These are phyloP conservation scores for Nitzschia inconspicua DNA, from an alignment of 108 stramenopile genomes.

Conservation along the genomic window DNA sequence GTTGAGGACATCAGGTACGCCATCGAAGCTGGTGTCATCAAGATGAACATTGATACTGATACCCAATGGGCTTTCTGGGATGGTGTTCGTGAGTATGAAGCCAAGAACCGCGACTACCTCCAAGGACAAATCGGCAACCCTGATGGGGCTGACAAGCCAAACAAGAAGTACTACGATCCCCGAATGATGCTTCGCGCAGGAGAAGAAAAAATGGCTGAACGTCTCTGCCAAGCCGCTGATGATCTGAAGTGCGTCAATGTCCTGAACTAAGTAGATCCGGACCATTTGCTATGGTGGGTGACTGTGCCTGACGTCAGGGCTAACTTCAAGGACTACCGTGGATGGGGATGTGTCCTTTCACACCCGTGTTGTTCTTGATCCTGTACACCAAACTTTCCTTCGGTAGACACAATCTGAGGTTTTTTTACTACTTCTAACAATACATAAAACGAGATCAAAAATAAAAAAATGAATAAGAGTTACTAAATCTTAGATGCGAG, in stretches of 20 bases:
- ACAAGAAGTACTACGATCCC: constrained; percentile 99
- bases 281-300: too few relatives aligned
- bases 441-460: too few relatives aligned
- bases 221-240: constrained; percentile 85
- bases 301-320: too few relatives aligned
- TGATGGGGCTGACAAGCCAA: constrained; percentile 93
- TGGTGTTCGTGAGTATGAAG: constrained; percentile 85
- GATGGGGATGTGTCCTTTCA: too few relatives aligned
- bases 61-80: constrained; percentile 97
- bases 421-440: too few relatives aligned
- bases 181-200: constrained; percentile 80
- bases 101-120: constrained; percentile 91
- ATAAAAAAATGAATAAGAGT: too few relatives aligned
- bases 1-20: constrained; percentile 90
- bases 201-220: constrained; percentile 91
- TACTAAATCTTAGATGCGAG: too few relatives aligned
- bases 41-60: constrained; percentile 99
- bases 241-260: constrained; percentile 92
- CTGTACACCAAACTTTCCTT: too few relatives aligned
- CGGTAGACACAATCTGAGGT: too few relatives aligned
- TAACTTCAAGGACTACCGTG: too few relatives aligned
- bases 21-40: constrained; percentile 90
- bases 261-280: constrained; percentile 79
- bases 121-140: constrained; percentile 97
- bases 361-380: too few relatives aligned